Evolutionary conservation across 1,284 basidiomycete species (phyloP), one percentile per base, ranked within the genome.

Genomic region (Apiotrichum gamsii): DNA sequence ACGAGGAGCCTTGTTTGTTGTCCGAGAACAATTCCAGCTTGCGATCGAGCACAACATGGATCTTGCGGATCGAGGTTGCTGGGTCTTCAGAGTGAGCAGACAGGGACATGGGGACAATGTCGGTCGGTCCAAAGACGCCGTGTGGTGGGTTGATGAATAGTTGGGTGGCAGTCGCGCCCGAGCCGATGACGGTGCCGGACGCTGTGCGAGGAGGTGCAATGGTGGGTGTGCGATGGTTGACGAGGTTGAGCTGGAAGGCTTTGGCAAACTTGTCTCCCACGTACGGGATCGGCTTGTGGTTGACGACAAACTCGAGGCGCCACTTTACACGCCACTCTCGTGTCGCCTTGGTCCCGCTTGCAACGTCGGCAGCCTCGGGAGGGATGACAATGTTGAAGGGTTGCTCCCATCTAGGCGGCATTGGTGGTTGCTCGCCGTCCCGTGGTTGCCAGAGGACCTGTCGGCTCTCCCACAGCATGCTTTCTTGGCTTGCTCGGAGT

Each of bases 301-400:
- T 59, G 40, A 70, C 47, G 14, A 56, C 45, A 11, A 59, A 47
- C 32, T 67, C 63, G n/a, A 69, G 43, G 11, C 56, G 53, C 67
- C 67, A 69, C 11, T 55, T 57, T 3, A 59, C 52, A 33, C 62
- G 61, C 59, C 64, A 65, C 38, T 69, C 65, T 21, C 60, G 61
- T 11, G 60, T 47, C 20, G 42, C 37, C 47, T 63, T 61, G 6
- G 31, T 30, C 8, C 48, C 60, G 18, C 44, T 36, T 5, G 60
- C 57, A 15, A 37, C n/a, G 14, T 49, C 39, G 6, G 50, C 54
- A 0, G 57, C 62, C 5, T 61, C 59, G 13, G 52, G 37, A 1
- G 67, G 67, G n/a, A 69, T 56, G 14, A 51, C 39, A 6, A 64
- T 29, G 15, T 49, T 47, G 49, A 67, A 69, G 2, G 54, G 52